phyloP scores from a whole-genome alignment of 768 basidiomycete genomes.

The Agrocybe chaxingu region DNA sequence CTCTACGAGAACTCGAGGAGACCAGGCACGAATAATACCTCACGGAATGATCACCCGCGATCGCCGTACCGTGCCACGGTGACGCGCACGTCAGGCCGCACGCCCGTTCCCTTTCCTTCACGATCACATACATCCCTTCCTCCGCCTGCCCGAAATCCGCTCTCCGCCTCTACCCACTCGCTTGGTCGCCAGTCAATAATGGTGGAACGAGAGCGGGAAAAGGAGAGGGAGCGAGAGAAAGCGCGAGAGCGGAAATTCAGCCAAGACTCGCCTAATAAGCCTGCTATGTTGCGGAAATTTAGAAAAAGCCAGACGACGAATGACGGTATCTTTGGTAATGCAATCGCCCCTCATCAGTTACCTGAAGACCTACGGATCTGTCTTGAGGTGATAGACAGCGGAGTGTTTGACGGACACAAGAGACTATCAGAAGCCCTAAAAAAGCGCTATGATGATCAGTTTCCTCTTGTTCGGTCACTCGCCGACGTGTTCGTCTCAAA shows the following conservation, averaged over 20 bases:
- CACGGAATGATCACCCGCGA: slow-evolving; percentile 68
- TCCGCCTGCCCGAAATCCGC: slow-evolving; percentile 55
- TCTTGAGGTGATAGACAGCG: slow-evolving; percentile 81
- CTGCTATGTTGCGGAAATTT: slow-evolving; percentile 61
- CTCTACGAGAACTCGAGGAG: slow-evolving; percentile 31
- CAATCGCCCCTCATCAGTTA: slow-evolving; percentile 72
- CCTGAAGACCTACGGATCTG: slow-evolving; percentile 87
- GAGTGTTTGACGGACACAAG: slow-evolving; percentile 87
- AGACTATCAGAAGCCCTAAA: slow-evolving; percentile 79
- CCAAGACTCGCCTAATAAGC: slow-evolving; percentile 37
- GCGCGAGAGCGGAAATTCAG: slow-evolving; percentile 51
- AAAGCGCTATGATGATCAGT: slow-evolving; percentile 94
- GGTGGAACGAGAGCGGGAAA: slow-evolving; percentile 39
- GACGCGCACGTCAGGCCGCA: slow-evolving; percentile 37
- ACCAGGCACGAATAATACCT: slow-evolving; percentile 22
- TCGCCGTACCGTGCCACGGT: slow-evolving; percentile 68
- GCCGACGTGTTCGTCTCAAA: slow-evolving; percentile 96
- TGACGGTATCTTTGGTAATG: slow-evolving; percentile 44
- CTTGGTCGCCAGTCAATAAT: slow-evolving; percentile 66
- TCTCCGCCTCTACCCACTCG: slow-evolving; percentile 67
- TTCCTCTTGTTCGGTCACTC: slow-evolving; percentile 86
- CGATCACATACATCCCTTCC: slow-evolving; percentile 79
- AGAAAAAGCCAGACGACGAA: slow-evolving; percentile 60
- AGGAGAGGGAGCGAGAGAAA: slow-evolving; percentile 38
- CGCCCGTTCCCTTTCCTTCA: slow-evolving; percentile 71